A percentile compares a stretch with the other conserved stretches of the same genome.
phyloP scores from a whole-genome alignment of 495 filamentous ascomycete species.

The Penicillium daleae region DNA sequence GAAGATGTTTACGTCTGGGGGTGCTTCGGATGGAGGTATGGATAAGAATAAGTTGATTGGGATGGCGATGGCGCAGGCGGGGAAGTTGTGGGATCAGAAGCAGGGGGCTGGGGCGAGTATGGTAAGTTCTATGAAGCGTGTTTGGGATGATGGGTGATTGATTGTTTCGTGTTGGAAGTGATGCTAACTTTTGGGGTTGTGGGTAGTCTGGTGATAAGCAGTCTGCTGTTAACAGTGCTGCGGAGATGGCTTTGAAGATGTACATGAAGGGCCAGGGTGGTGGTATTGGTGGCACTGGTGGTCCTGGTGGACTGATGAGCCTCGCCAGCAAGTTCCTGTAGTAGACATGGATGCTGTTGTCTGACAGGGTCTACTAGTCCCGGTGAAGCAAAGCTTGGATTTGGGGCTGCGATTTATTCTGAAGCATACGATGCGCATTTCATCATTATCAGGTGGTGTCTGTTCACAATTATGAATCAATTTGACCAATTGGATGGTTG shows the following conservation, averaged over 20 bases:
- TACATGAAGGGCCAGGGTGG: conserved; percentile 63
- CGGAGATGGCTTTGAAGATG: conserved; percentile 71
- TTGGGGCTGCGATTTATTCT: not conserved
- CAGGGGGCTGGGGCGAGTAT: conserved; percentile 46
- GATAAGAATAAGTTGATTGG: conserved; percentile 66
- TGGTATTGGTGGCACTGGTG: conserved; percentile 50
- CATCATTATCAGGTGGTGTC: not conserved
- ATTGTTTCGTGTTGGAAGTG: too few species aligned
- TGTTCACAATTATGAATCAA: not conserved
- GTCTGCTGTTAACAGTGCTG: conserved; percentile 61
- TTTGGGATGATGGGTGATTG: too few species aligned
- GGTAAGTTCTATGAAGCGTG: conserved; percentile 43
- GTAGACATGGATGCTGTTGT: not conserved
- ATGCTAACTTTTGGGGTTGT: not conserved
- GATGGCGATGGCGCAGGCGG: conserved; percentile 69
- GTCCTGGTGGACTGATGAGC: conserved; percentile 54
- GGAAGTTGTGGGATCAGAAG: conserved; percentile 67
- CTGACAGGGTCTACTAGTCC: not conserved
- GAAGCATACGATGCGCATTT: not conserved
- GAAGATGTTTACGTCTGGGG: conserved; percentile 62
- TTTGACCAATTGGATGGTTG: not conserved
- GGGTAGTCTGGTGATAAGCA: conserved; percentile 59
- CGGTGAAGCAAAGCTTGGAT: not conserved
- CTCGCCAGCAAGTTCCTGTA: conserved; percentile 61
- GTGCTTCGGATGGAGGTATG: conserved; percentile 34